phyloP scores from a whole-genome alignment of 441 rosid genomes.

The Aleurites moluccanus region DNA sequence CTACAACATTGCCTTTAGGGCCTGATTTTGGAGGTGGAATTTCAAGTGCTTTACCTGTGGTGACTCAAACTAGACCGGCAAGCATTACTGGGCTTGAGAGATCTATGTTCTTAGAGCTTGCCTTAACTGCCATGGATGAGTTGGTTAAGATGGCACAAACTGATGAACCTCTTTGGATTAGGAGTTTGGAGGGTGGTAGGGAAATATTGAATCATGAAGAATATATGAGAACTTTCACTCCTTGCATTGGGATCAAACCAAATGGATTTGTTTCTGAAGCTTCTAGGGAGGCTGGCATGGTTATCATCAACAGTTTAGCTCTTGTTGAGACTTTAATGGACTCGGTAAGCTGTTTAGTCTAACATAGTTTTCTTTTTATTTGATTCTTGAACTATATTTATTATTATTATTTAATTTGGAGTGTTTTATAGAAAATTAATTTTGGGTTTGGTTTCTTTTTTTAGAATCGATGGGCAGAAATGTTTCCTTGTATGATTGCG shows the following conservation, averaged over 20 bases:
- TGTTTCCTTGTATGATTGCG: conserved; percentile 82
- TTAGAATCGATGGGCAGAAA: conserved; percentile 82
- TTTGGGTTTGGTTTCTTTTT: not conserved
- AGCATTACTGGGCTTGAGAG: conserved; percentile 45
- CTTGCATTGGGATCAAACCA: conserved; percentile 59
- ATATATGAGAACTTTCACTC: conserved; percentile 53
- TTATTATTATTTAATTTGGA: not conserved
- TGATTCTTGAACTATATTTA: too few relatives aligned
- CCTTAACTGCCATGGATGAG: conserved; percentile 82
- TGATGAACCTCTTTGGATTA: conserved; percentile 69
- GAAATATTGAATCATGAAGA: conserved; percentile 70
- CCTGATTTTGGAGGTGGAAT: conserved; percentile 49
- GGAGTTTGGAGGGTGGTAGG: conserved; percentile 54
- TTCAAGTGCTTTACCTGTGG: conserved; percentile 33
- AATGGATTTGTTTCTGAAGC: conserved; percentile 70
- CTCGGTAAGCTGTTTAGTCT: conserved; percentile 45
- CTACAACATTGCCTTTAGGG: conserved; percentile 49
- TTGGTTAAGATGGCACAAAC: conserved; percentile 68
- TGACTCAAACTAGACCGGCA: conserved; percentile 29
- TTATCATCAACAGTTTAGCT: conserved; percentile 81
- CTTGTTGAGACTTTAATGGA: conserved; percentile 92
- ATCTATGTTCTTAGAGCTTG: conserved; percentile 69
- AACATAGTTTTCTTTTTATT: not conserved
- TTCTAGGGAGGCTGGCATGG: conserved; percentile 72
- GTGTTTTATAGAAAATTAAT: not conserved